Evolutionary conservation across 2,329 filamentous ascomycete species (phyloP).

Genomic region (Pseudocercospora fijiensis): DNA sequence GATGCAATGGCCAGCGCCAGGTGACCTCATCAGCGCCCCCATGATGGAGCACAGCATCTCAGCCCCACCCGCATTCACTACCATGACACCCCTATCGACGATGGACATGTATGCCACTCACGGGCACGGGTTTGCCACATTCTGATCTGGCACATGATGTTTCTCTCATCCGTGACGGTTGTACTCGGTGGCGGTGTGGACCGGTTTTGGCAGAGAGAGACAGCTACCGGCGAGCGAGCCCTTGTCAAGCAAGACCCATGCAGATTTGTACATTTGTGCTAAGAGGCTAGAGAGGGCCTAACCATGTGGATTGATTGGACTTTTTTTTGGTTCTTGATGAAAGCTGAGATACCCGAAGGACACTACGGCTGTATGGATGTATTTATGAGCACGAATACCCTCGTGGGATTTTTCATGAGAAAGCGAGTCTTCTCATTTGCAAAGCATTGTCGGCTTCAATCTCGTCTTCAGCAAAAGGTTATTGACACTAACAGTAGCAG

Average conservation of each 20-base stretch:
- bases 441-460: background rate
- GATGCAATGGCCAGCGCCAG: slow-evolving; percentile 8
- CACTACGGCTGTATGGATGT: background rate
- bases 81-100: slow-evolving; percentile 9
- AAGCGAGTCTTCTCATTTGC: background rate
- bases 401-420: background rate
- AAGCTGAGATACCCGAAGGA: background rate
- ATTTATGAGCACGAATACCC: background rate
- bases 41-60: slow-evolving; percentile 28
- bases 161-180: background rate
- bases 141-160: background rate
- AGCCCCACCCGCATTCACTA: slow-evolving; percentile 19
- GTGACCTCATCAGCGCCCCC: slow-evolving; percentile 8
- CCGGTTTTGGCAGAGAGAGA: background rate
- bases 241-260: too few species aligned
- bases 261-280: background rate
- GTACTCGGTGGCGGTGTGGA: background rate
- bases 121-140: background rate
- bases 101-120: slow-evolving; percentile 1
- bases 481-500: background rate
- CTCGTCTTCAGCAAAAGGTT: background rate
- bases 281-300: too few species aligned
- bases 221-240: background rate
- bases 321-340: background rate
- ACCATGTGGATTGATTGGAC: too few species aligned